Evolutionary conservation across 495 filamentous ascomycete species (phyloP), one percentile per base, ranked within the genome.

Genomic region (Trichoderma orchidacearum): DNA sequence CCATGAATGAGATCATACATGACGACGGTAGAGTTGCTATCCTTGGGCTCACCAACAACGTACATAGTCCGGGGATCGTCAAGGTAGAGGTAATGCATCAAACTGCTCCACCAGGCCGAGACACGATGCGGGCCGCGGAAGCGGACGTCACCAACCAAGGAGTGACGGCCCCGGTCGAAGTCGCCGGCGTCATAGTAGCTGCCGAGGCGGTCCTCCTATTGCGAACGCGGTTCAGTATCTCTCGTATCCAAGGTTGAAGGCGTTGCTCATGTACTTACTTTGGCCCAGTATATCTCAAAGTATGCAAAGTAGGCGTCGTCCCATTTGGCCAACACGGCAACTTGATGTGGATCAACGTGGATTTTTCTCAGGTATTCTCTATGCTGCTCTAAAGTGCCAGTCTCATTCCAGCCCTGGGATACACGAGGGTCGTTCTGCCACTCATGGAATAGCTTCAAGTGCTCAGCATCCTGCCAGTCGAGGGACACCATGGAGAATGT

Each of bases 401-500:
- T 81, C 68, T 82, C 78, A 56, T 85, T 82, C 83, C 83, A 86
- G 5, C 83, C 83, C 62, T 80, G 75, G 11, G 82, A 82, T 4
- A 86, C 83, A 30, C 83, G 79, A 27, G 83, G 82, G 62, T 86
- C 83, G 64, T 85, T 86, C 64, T 85, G 82, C 83, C 83, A 86
- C 23, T 59, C 71, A 65, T 86, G 76, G 69, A 87, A 87, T 6
- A 84, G 70, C 30, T 68, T 64, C 53, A 85, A 63, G 57, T 87
- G 83, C 56, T 74, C 71, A 0, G 60, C 56, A 59, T 81, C 66
- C 54, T 71, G 53, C 66, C 72, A 77, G 60, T 87, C 77, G 0
- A 87, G 72, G 18, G 79, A 82, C 25, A 80, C 74, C 64, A 87
- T 80, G 38, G 79, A 83, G 60, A 86, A 87, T 57, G 77, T 79